A percentile compares a stretch with the other conserved stretches of the same genome.
These are phyloP conservation scores for Chaetoceros muelleri DNA, from an alignment of 108 stramenopile genomes.

Conservation along the genomic window DNA sequence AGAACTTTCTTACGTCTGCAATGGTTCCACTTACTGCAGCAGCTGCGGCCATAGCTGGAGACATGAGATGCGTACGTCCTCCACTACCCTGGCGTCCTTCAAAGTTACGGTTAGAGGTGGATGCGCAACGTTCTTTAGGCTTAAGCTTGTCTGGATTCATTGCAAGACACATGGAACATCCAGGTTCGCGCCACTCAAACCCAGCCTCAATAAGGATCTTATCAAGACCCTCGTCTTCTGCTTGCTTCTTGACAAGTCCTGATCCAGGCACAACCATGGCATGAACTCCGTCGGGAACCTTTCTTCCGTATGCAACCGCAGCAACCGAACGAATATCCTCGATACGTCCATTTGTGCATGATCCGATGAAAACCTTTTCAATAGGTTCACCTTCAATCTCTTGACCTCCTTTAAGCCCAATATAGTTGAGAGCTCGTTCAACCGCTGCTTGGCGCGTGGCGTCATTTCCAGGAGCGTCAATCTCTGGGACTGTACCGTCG, in stretches of 20 bases:
- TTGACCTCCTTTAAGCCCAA: conserved; percentile 80
- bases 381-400: conserved; percentile 70
- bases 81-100: conserved; percentile 93
- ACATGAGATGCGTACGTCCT: conserved; percentile 86
- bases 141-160: conserved; percentile 93
- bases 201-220: conserved; percentile 85
- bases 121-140: conserved; percentile 88
- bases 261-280: conserved; percentile 94
- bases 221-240: conserved; percentile 88
- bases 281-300: conserved; percentile 75
- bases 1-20: conserved; percentile 84
- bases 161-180: conserved; percentile 92
- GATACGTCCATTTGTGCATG: conserved; percentile 92
- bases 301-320: conserved; percentile 80
- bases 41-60: conserved; percentile 89
- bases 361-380: conserved; percentile 88
- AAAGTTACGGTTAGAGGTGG: conserved; percentile 93
- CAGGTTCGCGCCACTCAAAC: conserved; percentile 93
- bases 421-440: conserved; percentile 80
- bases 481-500: conserved; percentile 65
- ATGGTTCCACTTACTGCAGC: conserved; percentile 77
- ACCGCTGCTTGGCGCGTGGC: conserved; percentile 73
- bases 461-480: conserved; percentile 40
- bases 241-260: conserved; percentile 88
- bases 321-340: conserved; percentile 90